These are phyloP conservation scores for Neckera pumila DNA, from an alignment of 225 moss, liverwort and hornwort genomes.

Conservation along the genomic window DNA sequence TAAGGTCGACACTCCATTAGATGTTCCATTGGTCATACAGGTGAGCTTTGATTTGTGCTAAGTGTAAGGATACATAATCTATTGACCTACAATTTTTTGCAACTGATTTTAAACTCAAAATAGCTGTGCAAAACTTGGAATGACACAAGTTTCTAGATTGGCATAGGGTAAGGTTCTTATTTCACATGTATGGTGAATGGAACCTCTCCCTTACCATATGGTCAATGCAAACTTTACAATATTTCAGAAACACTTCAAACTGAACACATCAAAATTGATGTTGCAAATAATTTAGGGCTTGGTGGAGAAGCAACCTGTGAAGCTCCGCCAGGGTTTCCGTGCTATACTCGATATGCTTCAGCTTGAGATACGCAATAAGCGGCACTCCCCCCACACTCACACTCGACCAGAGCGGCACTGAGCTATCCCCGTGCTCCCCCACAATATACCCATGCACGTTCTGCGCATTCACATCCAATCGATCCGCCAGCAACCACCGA, in stretches of 20 bases:
- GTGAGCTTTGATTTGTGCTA: not conserved
- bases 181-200: not conserved
- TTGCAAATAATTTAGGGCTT: not conserved
- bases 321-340: slow-evolving; percentile 39
- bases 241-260: not conserved
- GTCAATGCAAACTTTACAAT: not conserved
- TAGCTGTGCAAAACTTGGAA: not conserved
- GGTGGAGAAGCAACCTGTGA: slow-evolving; percentile 4
- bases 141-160: not conserved
- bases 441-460: slow-evolving; percentile 84
- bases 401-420: slow-evolving; percentile 81
- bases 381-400: slow-evolving; percentile 66
- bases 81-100: not conserved
- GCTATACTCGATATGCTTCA: slow-evolving; percentile 11
- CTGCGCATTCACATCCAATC: slow-evolving; percentile 62
- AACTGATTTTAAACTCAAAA: not conserved
- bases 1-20: not conserved
- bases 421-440: slow-evolving; percentile 87
- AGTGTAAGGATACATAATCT: not conserved
- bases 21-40: too few species aligned
- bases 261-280: not conserved
- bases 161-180: not conserved
- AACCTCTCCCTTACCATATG: not conserved
- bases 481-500: slow-evolving; percentile 53
- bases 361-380: slow-evolving; percentile 31